Conservation (phyloP, 495 filamentous ascomycete species). For the Trichoderma virens region DNA sequence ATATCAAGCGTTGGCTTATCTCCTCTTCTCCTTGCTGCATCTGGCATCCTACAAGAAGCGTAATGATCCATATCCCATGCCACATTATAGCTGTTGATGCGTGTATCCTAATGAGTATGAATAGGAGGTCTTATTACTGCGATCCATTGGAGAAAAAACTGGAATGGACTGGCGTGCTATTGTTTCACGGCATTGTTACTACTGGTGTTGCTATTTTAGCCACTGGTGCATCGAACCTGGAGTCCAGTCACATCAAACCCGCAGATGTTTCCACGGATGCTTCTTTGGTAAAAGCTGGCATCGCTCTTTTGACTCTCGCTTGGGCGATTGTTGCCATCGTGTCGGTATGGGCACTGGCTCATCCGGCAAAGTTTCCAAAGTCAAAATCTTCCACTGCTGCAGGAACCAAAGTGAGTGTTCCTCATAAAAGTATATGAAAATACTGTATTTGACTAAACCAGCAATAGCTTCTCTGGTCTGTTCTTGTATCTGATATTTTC, state of each 20-base stretch:
- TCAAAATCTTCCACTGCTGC: background rate
- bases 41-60: background rate
- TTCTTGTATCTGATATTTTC: background rate
- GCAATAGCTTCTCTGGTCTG: slow-evolving; percentile 1
- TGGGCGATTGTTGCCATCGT: background rate
- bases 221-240: background rate
- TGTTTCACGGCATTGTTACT: background rate
- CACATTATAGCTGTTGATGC: background rate
- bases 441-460: background rate
- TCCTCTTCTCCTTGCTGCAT: background rate
- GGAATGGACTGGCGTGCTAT: background rate
- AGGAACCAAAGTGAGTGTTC: background rate
- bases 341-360: background rate
- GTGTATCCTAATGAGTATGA: background rate
- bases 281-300: background rate
- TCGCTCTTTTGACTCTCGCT: background rate
- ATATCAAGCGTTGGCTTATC: background rate
- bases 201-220: background rate
- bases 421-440: background rate
- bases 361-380: background rate
- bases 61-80: background rate
- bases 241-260: background rate
- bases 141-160: background rate
- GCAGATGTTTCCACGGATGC: background rate
- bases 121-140: background rate